phyloP scores from a whole-genome alignment of 2,329 filamentous ascomycete genomes.

The Ceratocystis ficicola region DNA sequence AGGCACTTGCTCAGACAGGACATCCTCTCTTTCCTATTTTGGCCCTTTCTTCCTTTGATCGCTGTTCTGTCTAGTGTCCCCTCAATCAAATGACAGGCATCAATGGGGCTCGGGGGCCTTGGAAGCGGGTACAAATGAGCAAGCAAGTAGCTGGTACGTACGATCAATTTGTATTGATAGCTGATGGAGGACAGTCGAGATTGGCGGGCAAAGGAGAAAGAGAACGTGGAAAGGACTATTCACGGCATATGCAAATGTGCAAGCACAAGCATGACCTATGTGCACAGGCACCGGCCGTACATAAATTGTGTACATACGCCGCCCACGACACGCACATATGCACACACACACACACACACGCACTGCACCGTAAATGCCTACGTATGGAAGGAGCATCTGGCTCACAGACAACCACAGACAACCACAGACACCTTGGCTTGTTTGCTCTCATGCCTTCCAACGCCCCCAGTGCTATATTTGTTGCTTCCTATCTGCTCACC shows the following conservation, averaged over 20 bases:
- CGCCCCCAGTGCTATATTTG: not conserved
- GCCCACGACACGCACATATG: not conserved
- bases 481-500: not conserved
- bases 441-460: not conserved
- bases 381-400: not conserved
- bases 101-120: not conserved
- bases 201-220: not conserved
- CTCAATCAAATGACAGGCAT: not conserved
- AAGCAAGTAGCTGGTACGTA: no score
- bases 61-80: not conserved
- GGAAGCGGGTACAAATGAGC: no score
- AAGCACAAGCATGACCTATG: not conserved
- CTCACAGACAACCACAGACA: not conserved
- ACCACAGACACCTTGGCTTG: not conserved
- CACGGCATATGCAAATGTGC: not conserved
- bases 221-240: not conserved
- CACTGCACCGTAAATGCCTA: not conserved
- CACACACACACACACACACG: not conserved
- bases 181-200: not conserved
- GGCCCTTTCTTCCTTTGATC: not conserved
- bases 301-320: not conserved
- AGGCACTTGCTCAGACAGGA: not conserved
- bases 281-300: not conserved
- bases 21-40: constrained; percentile 5
- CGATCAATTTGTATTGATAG: not conserved